phyloP scores from a whole-genome alignment of 2,329 filamentous ascomycete species.

The Stagonosporopsis cucurbitacearum region DNA sequence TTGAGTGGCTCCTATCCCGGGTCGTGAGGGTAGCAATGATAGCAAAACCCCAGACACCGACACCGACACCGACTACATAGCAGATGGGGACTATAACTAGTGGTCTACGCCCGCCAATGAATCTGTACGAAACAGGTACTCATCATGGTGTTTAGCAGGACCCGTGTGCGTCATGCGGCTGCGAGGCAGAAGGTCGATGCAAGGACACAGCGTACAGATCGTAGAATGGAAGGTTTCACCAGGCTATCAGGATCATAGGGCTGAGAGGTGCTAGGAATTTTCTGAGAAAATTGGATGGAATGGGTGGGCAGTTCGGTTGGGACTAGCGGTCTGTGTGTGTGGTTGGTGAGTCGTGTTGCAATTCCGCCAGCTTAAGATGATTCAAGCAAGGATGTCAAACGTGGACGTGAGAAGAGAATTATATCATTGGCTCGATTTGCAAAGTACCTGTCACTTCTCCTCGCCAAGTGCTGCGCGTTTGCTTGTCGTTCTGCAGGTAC shows the following conservation, averaged over 20 bases:
- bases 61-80: neutral
- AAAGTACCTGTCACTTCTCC: neutral
- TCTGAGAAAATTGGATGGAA: neutral
- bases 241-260: neutral
- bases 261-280: neutral
- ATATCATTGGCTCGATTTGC: neutral
- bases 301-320: neutral
- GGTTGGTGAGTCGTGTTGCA: neutral
- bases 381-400: neutral
- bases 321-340: neutral
- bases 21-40: neutral
- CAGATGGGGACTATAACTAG: neutral
- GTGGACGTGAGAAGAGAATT: neutral
- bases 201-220: neutral
- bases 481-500: constrained; percentile 3
- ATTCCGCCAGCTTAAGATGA: too few species aligned
- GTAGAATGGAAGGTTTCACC: neutral
- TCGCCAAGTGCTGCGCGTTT: neutral
- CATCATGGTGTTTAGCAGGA: neutral
- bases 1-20: neutral
- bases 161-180: neutral
- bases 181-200: neutral
- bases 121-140: neutral
- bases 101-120: neutral
- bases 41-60: neutral